phyloP scores from a whole-genome alignment of 176 grass and related monocot genomes.

The Thalia dealbata region DNA sequence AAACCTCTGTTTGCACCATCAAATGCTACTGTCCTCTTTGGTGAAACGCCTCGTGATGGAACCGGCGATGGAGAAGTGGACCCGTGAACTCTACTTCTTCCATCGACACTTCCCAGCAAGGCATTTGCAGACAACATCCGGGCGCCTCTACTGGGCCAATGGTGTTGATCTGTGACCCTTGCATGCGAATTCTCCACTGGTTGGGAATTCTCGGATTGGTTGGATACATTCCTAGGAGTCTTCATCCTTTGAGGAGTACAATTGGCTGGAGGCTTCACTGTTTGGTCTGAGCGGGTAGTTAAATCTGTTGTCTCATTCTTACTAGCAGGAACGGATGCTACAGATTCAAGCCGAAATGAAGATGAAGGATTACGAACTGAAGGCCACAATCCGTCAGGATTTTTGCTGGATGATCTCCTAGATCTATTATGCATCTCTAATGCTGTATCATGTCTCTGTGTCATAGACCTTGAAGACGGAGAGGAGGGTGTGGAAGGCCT shows the following conservation, averaged over 20 bases:
- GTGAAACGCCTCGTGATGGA: slow-evolving; percentile 37
- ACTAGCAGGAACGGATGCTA: slow-evolving; percentile 20
- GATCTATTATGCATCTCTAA: slow-evolving; percentile 29
- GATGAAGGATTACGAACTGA: slow-evolving; percentile 72
- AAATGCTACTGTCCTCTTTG: slow-evolving; percentile 36
- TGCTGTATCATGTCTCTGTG: slow-evolving; percentile 43
- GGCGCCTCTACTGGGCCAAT: slow-evolving; percentile 67
- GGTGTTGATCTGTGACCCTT: slow-evolving; percentile 71
- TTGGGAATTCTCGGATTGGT: slow-evolving; percentile 54
- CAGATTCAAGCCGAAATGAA: slow-evolving; percentile 54
- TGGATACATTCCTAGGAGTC: slow-evolving; percentile 49
- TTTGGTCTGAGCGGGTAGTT: slow-evolving; percentile 25
- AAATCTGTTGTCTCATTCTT: slow-evolving; percentile 26
- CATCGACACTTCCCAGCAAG: slow-evolving; percentile 32
- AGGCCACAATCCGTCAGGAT: slow-evolving; percentile 78
- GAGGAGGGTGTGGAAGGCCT: slow-evolving; percentile 51
- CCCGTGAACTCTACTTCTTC: slow-evolving; percentile 37
- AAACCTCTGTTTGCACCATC: slow-evolving; percentile 22
- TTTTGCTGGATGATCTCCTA: slow-evolving; percentile 23
- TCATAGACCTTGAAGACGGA: slow-evolving; percentile 40
- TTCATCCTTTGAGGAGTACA: slow-evolving; percentile 45
- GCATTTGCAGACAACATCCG: slow-evolving; percentile 35
- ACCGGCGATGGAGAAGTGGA: slow-evolving; percentile 10
- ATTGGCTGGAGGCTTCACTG: slow-evolving; percentile 17
- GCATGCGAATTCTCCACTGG: slow-evolving; percentile 27